These are phyloP conservation scores for Torulaspora gathmanii DNA, from an alignment of 805 yeast genomes.

Conservation along the genomic window DNA sequence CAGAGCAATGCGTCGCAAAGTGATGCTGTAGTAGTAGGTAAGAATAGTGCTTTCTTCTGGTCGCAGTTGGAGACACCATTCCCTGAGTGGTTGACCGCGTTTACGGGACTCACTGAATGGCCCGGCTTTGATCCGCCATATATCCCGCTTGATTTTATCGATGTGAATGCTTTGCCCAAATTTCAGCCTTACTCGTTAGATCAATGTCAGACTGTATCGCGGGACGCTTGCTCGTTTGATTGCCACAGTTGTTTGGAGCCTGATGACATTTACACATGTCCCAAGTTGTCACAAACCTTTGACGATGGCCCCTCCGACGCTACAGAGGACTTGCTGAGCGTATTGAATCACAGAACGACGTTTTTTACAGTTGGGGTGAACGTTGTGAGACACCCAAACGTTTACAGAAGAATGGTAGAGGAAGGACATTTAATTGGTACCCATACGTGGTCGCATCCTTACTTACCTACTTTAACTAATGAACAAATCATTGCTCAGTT, in stretches of 20 bases:
- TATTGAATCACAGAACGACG: conserved; percentile 57
- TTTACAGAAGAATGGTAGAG: conserved; percentile 51
- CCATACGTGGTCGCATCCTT: conserved; percentile 92
- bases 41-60: not conserved
- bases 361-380: conserved; percentile 85
- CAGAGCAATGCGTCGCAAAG: not conserved
- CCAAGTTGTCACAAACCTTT: conserved; percentile 74
- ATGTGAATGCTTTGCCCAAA: conserved; percentile 49
- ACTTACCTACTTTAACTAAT: conserved; percentile 70
- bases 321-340: conserved; percentile 55
- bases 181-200: conserved; percentile 51
- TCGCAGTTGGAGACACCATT: conserved; percentile 42
- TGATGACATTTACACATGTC: conserved; percentile 76
- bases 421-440: conserved; percentile 78
- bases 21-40: not conserved
- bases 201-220: conserved; percentile 47
- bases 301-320: conserved; percentile 90
- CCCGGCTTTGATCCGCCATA: conserved; percentile 87
- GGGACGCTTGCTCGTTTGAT: conserved; percentile 73
- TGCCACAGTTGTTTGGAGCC: conserved; percentile 71
- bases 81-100: conserved; percentile 72
- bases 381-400: conserved; percentile 69
- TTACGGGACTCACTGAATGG: conserved; percentile 75
- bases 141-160: conserved; percentile 69
- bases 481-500: conserved; percentile 83